phyloP scores from a whole-genome alignment of 2,329 filamentous ascomycete species.

The Magnaporthiopsis rhizophila region DNA sequence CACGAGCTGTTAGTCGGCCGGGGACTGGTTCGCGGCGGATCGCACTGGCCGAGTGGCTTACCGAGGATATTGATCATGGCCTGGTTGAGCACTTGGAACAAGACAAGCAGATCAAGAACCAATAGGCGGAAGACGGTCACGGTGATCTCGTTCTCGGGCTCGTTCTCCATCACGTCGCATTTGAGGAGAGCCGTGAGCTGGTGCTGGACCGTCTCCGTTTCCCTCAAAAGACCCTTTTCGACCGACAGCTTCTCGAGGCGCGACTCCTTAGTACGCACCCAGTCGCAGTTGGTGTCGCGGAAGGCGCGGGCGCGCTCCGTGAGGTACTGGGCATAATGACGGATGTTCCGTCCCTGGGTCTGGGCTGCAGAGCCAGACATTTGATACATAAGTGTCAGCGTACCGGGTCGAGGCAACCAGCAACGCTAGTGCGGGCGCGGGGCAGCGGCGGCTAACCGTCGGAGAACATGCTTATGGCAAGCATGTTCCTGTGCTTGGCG shows the following conservation, averaged over 20 bases:
- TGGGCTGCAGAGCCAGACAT: slow-evolving; percentile 52
- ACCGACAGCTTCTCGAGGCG: slow-evolving; percentile 79
- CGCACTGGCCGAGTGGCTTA: slow-evolving; percentile 31
- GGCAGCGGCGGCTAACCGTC: slow-evolving; percentile 57
- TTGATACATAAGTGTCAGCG: not conserved
- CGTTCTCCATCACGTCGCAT: slow-evolving; percentile 84
- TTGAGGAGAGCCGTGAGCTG: slow-evolving; percentile 80
- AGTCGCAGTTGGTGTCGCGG: slow-evolving; percentile 79
- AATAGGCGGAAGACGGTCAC: slow-evolving; percentile 87
- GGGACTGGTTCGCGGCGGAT: not conserved
- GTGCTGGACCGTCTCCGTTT: slow-evolving; percentile 83
- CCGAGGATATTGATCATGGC: slow-evolving; percentile 94
- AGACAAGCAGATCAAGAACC: slow-evolving; percentile 77
- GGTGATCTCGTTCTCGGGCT: slow-evolving; percentile 94
- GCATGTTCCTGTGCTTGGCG: slow-evolving; percentile 69
- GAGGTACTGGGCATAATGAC: slow-evolving; percentile 83
- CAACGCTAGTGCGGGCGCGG: not conserved
- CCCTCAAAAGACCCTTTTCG: slow-evolving; percentile 84
- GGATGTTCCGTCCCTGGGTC: slow-evolving; percentile 89
- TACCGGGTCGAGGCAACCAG: not conserved
- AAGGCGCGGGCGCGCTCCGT: slow-evolving; percentile 74
- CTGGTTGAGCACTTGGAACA: slow-evolving; percentile 95
- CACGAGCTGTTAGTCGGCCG: not conserved
- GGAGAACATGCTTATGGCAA: slow-evolving; percentile 85
- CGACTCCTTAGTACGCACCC: slow-evolving; percentile 74